A percentile compares a stretch with the other conserved stretches of the same genome.
These are phyloP conservation scores for Pisolithus microcarpus DNA, from an alignment of 768 basidiomycete species.

Conservation along the genomic window DNA sequence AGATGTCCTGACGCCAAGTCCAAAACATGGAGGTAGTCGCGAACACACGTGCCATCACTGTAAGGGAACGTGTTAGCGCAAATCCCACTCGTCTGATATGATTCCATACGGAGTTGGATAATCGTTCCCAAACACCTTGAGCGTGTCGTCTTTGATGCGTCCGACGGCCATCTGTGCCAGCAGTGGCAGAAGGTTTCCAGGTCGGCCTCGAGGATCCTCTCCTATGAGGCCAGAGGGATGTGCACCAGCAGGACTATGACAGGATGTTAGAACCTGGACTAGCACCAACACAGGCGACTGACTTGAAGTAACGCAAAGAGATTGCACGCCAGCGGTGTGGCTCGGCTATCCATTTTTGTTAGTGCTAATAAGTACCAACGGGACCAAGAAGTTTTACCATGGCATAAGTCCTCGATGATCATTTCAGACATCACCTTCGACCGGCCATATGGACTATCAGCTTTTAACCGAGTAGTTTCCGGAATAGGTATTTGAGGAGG, in stretches of 20 bases:
- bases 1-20: conserved; percentile 94
- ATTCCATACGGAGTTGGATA: conserved; percentile 80
- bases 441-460: conserved; percentile 90
- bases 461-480: conserved; percentile 79
- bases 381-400: conserved; percentile 42
- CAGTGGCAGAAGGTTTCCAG: conserved; percentile 89
- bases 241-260: conserved; percentile 85
- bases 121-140: conserved; percentile 93
- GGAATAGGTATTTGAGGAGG: conserved; percentile 91
- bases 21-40: conserved; percentile 89
- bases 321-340: conserved; percentile 68
- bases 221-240: conserved; percentile 94
- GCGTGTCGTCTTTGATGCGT: conserved; percentile 64
- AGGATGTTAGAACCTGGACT: conserved; percentile 2
- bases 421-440: conserved; percentile 95
- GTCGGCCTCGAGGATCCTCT: conserved; percentile 90
- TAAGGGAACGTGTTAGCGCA: neutral
- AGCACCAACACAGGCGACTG: conserved; percentile 15
- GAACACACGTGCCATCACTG: conserved; percentile 96
- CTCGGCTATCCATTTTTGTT: conserved; percentile 45
- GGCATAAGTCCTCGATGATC: conserved; percentile 82
- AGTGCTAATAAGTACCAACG: conserved; percentile 4
- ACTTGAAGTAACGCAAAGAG: conserved; percentile 97
- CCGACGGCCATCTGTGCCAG: conserved; percentile 94
- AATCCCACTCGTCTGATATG: too few species aligned